A percentile compares a stretch with the other conserved stretches of the same genome.
Conservation (phyloP, 2,329 filamentous ascomycete species). For the Graphium sp. region DNA sequence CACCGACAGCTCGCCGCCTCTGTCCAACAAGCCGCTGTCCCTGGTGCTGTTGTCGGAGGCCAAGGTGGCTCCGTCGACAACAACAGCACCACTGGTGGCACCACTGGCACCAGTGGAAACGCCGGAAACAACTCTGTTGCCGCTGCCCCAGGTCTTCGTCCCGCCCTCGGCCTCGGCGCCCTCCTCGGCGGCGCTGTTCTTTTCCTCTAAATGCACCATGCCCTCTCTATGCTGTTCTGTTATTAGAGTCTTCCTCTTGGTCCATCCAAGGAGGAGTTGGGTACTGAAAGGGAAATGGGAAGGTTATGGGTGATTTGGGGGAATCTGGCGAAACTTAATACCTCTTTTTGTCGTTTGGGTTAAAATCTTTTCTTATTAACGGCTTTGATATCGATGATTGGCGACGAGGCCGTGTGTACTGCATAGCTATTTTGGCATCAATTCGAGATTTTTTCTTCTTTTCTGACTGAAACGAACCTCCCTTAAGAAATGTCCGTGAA, state of each 20-base stretch:
- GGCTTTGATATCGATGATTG: no score
- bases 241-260: no score
- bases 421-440: conserved; percentile 4
- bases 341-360: no score
- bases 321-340: no score
- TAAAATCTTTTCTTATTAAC: no score
- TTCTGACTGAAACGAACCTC: conserved; percentile 2
- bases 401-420: conserved; percentile 4
- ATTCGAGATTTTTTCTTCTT: conserved; percentile 4
- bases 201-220: no score
- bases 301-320: no score
- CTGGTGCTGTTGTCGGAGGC: conserved; percentile 7
- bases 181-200: no score
- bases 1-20: conserved; percentile 25
- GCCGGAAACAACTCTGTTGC: conserved; percentile 3
- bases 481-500: background rate
- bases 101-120: conserved; percentile 4
- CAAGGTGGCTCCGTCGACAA: conserved; percentile 8
- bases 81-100: conserved; percentile 8
- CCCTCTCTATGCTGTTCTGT: no score
- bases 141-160: conserved; percentile 4
- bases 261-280: no score
- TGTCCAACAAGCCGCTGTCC: conserved; percentile 11
- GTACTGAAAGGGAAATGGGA: no score
- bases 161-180: conserved; percentile 2